Percentiles rank a stretch among this genome's conserved stretches.
Conservation (phyloP, 1,139 yeast species). For the Spathaspora sp. region DNA sequence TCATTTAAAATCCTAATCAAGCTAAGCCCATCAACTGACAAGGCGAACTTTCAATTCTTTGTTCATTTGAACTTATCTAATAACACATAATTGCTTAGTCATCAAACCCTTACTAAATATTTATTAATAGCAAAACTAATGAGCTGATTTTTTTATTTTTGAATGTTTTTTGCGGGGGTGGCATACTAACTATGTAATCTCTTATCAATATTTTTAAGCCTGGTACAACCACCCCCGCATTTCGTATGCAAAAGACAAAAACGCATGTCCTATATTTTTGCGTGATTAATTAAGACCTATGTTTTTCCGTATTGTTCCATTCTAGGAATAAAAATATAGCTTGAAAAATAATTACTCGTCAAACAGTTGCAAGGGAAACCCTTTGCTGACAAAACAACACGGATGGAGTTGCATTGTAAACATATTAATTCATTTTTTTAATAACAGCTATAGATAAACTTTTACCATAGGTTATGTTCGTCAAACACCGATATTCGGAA, state of each 20-base stretch:
- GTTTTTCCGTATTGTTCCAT: background rate
- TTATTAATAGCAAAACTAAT: background rate
- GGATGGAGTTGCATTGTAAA: background rate
- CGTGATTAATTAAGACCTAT: background rate
- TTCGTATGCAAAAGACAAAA: background rate
- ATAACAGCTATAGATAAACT: background rate
- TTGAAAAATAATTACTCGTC: background rate
- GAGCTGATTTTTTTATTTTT: background rate
- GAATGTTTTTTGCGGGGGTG: conserved; percentile 1
- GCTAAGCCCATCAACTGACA: background rate
- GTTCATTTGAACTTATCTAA: background rate
- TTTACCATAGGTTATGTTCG: background rate
- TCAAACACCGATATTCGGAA: background rate
- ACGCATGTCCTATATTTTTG: background rate
- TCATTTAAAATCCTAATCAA: background rate
- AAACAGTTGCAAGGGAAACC: background rate
- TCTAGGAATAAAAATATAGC: background rate
- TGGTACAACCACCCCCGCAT: conserved; percentile 2
- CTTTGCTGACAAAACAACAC: background rate
- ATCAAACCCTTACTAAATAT: background rate
- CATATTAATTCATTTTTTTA: background rate
- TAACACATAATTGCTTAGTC: background rate
- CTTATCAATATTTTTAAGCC: too few species aligned
- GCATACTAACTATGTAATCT: too few species aligned
- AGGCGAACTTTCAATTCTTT: background rate